Percentiles rank a stretch among this genome's conserved stretches.
phyloP scores from a whole-genome alignment of 352 stramenopile species.

The Globisporangium rhizosaccharum region DNA sequence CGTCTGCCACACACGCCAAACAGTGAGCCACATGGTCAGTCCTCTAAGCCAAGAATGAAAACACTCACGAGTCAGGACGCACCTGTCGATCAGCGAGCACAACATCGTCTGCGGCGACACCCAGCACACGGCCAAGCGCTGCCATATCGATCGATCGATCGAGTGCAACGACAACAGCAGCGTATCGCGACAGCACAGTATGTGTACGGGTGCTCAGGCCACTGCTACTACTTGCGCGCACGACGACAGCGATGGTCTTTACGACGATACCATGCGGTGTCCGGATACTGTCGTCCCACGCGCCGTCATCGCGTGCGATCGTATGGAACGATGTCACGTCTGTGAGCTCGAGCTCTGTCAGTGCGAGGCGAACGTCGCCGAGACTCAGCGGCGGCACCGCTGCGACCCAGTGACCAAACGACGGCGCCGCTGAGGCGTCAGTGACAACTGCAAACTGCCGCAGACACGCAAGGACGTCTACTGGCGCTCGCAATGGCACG shows the following conservation, averaged over 20 bases:
- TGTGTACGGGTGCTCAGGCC: neutral
- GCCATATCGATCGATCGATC: conserved; percentile 51
- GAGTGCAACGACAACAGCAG: conserved; percentile 44
- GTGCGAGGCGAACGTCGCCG: conserved; percentile 29
- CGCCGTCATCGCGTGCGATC: conserved; percentile 12
- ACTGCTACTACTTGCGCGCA: conserved; percentile 11
- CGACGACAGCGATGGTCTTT: conserved; percentile 56
- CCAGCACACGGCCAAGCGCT: conserved; percentile 23
- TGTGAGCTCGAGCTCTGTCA: conserved; percentile 21
- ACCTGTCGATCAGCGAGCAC: conserved; percentile 47
- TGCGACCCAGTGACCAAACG: conserved; percentile 20
- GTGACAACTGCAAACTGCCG: conserved; percentile 21
- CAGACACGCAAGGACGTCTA: conserved; percentile 10
- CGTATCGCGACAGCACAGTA: conserved; percentile 16
- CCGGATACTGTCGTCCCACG: conserved; percentile 12
- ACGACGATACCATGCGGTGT: conserved; percentile 31
- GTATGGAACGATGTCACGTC: conserved; percentile 18
- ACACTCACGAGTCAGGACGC: conserved; percentile 3
- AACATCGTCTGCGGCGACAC: conserved; percentile 23
- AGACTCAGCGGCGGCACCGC: conserved; percentile 11
- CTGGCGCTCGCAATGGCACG: conserved; percentile 6
- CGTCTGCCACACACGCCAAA: too few relatives aligned
- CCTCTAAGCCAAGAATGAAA: conserved; percentile 1
- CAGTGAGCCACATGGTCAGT: too few relatives aligned
- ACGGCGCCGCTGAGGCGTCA: neutral